Conservation (phyloP, 2,329 filamentous ascomycete species). For the Pseudogymnoascus sp. region DNA sequence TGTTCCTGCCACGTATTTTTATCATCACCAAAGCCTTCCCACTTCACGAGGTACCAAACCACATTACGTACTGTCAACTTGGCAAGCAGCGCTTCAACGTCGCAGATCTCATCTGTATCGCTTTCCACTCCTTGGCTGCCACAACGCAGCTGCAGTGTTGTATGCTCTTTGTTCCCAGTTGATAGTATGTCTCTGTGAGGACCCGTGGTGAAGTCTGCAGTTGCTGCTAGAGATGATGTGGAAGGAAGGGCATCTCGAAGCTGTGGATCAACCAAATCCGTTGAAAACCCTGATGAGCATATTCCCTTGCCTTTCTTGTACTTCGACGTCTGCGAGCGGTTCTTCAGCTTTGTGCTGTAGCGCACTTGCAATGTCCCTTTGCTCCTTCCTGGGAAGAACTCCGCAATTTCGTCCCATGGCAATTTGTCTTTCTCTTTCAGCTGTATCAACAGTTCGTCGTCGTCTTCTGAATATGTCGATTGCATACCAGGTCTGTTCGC, state of each 20-base stretch:
- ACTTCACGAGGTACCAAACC: slow-evolving; percentile 15
- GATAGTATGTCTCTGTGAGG: neutral
- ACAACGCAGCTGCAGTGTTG: neutral
- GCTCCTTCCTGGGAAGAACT: slow-evolving; percentile 16
- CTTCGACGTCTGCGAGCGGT: slow-evolving; percentile 14
- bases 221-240: slow-evolving; percentile 10
- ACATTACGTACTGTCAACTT: slow-evolving; percentile 17
- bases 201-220: neutral
- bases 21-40: slow-evolving; percentile 16
- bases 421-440: slow-evolving; percentile 14
- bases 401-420: slow-evolving; percentile 17
- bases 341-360: slow-evolving; percentile 18
- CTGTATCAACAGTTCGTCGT: slow-evolving; percentile 14
- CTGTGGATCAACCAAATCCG: slow-evolving; percentile 14
- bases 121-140: neutral
- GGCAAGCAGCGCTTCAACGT: slow-evolving; percentile 18
- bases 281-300: slow-evolving; percentile 11
- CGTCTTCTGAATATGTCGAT: slow-evolving; percentile 13
- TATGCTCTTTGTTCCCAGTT: neutral
- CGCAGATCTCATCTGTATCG: slow-evolving; percentile 10
- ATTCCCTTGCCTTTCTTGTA: slow-evolving; percentile 12
- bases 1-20: slow-evolving; percentile 16
- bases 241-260: slow-evolving; percentile 14
- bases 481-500: slow-evolving; percentile 12
- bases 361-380: slow-evolving; percentile 18